Evolutionary conservation across 805 yeast species (phyloP).

Genomic region (Ogataea nakhonphanomensis): DNA sequence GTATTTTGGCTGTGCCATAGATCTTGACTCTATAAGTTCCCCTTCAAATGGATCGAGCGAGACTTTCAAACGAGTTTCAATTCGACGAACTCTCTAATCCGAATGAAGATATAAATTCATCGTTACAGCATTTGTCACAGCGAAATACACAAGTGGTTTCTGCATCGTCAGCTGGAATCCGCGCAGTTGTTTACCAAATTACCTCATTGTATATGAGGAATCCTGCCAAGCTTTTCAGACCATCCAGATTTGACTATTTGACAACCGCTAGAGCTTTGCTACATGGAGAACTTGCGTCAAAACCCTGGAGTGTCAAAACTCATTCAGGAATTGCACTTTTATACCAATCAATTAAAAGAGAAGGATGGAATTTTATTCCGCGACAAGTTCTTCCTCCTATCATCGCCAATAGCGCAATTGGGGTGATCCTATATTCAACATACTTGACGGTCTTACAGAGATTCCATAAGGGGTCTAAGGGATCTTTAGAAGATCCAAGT

Average conservation of each 20-base stretch:
- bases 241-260: slow-evolving; percentile 84
- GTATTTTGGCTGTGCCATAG: slow-evolving; percentile 5
- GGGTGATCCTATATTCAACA: slow-evolving; percentile 78
- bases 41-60: slow-evolving; percentile 9
- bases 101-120: neutral
- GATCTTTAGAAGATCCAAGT: slow-evolving; percentile 26
- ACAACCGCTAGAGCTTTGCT: slow-evolving; percentile 57
- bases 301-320: slow-evolving; percentile 55
- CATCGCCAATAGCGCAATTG: slow-evolving; percentile 85
- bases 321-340: slow-evolving; percentile 80
- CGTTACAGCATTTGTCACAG: slow-evolving; percentile 32
- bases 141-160: slow-evolving; percentile 58
- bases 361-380: slow-evolving; percentile 87
- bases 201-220: slow-evolving; percentile 78
- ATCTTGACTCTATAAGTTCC: neutral
- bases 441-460: slow-evolving; percentile 57
- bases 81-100: neutral
- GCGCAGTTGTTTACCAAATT: slow-evolving; percentile 78
- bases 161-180: slow-evolving; percentile 77
- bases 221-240: slow-evolving; percentile 81
- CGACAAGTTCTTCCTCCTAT: slow-evolving; percentile 85
- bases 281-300: slow-evolving; percentile 42
- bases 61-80: neutral
- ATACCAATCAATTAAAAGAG: slow-evolving; percentile 62
- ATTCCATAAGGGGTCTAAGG: slow-evolving; percentile 27